Conservation (phyloP, 2,329 filamentous ascomycete species). For the Lasiodiplodia hormozganensis region DNA sequence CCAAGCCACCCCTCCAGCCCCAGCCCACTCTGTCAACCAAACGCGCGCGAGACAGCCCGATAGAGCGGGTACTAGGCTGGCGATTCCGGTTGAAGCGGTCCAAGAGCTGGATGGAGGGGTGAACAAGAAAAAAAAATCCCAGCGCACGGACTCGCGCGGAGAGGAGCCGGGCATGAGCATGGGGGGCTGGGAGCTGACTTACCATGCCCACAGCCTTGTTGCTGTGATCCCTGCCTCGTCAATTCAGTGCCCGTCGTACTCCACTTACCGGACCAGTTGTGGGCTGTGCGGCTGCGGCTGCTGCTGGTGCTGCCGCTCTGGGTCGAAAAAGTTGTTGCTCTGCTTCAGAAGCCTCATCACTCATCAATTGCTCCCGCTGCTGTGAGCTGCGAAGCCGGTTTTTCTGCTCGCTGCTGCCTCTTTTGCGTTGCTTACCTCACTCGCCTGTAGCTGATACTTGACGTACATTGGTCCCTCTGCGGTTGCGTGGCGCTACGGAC, state of each 20-base stretch:
- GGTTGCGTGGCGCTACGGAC: constrained; percentile 10
- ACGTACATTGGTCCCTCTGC: not conserved
- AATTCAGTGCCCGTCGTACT: not conserved
- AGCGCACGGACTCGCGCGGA: constrained; percentile 23
- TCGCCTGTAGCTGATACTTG: constrained; percentile 6
- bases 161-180: constrained; percentile 12
- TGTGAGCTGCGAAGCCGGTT: not conserved
- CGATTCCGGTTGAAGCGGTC: not conserved
- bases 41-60: not conserved
- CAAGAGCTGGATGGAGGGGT: not conserved
- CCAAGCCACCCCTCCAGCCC: not conserved
- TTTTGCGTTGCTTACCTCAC: constrained; percentile 1
- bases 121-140: not conserved
- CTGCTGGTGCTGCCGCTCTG: not conserved
- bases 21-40: not conserved
- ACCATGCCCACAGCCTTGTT: constrained; percentile 16
- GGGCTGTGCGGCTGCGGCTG: not conserved
- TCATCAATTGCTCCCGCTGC: constrained; percentile 8
- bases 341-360: constrained; percentile 1
- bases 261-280: constrained; percentile 8
- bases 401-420: not conserved
- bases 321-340: not conserved
- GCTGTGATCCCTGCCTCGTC: not conserved
- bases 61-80: constrained; percentile 16
- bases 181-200: not conserved